Percentiles rank a stretch among this genome's conserved stretches.
phyloP scores from a whole-genome alignment of 257 asterid genomes.

The Handroanthus guayacan region DNA sequence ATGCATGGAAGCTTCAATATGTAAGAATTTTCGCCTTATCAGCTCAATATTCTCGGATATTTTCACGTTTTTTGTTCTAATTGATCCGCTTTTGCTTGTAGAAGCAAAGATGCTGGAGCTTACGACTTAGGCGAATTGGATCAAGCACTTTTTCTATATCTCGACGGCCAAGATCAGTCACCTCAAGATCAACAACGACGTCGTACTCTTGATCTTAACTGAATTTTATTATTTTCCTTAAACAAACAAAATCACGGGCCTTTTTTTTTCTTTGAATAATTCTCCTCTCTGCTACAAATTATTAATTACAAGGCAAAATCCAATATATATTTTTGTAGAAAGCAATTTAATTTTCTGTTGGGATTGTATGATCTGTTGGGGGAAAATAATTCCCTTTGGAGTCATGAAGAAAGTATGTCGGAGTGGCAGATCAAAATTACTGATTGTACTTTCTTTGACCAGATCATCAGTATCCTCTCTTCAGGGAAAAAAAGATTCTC shows the following conservation, averaged over 20 bases:
- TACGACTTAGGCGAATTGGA: slow-evolving; percentile 77
- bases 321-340: background rate
- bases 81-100: slow-evolving; percentile 27
- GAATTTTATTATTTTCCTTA: too few relatives aligned
- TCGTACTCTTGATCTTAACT: background rate
- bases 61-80: background rate
- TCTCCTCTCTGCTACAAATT: background rate
- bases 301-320: background rate
- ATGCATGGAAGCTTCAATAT: slow-evolving; percentile 49
- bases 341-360: slow-evolving; percentile 30
- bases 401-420: slow-evolving; percentile 49
- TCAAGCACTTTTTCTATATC: slow-evolving; percentile 68
- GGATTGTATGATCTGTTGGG: slow-evolving; percentile 40
- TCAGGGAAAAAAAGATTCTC: slow-evolving; percentile 17
- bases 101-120: slow-evolving; percentile 63
- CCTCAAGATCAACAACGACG: slow-evolving; percentile 58
- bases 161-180: slow-evolving; percentile 60
- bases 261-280: background rate
- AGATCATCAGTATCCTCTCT: slow-evolving; percentile 43
- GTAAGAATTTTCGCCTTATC: slow-evolving; percentile 31
- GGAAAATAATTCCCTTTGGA: background rate
- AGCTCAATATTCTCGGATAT: background rate
- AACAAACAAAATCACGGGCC: background rate
- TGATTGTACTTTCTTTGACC: slow-evolving; percentile 66
- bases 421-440: slow-evolving; percentile 33